Conservation (phyloP, 1,139 yeast species). For the Saccharomyces hybrid region DNA sequence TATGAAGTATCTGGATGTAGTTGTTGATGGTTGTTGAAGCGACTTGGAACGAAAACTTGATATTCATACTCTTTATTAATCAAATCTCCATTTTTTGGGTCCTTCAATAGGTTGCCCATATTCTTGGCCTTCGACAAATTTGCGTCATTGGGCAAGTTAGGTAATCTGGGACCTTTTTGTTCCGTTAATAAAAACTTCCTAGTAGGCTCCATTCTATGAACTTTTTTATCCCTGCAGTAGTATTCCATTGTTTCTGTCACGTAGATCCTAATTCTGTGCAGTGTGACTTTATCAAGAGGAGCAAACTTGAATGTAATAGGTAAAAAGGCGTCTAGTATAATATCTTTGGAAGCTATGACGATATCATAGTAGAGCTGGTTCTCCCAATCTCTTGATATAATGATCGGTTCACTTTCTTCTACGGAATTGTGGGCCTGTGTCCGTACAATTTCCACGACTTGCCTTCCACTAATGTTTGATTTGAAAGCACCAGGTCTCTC, state of each 20-base stretch:
- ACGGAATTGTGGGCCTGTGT: slow-evolving; percentile 69
- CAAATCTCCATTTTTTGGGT: slow-evolving; percentile 33
- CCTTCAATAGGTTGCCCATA: slow-evolving; percentile 36
- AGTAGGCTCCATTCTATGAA: slow-evolving; percentile 85
- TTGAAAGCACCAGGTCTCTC: slow-evolving; percentile 82
- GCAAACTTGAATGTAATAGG: slow-evolving; percentile 80
- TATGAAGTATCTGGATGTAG: slow-evolving; percentile 49
- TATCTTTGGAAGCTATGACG: slow-evolving; percentile 78
- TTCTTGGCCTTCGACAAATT: slow-evolving; percentile 32
- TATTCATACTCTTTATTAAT: slow-evolving; percentile 66
- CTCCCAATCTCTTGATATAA: slow-evolving; percentile 89
- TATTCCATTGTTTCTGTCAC: slow-evolving; percentile 86
- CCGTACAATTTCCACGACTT: slow-evolving; percentile 62
- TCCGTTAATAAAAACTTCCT: slow-evolving; percentile 74
- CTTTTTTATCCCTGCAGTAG: slow-evolving; percentile 75
- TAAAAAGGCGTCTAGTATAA: slow-evolving; percentile 71
- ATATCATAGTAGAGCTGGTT: slow-evolving; percentile 84
- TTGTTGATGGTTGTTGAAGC: slow-evolving; percentile 84
- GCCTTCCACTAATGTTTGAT: slow-evolving; percentile 55
- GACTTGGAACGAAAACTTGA: slow-evolving; percentile 74
- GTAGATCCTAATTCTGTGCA: slow-evolving; percentile 79
- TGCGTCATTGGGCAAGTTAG: slow-evolving; percentile 29
- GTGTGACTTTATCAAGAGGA: slow-evolving; percentile 78
- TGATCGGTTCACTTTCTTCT: slow-evolving; percentile 90
- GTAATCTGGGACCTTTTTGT: slow-evolving; percentile 50